Percentiles rank a stretch among this genome's conserved stretches.
Conservation (phyloP, 441 rosid genomes). For the Mallotus japonicus region DNA sequence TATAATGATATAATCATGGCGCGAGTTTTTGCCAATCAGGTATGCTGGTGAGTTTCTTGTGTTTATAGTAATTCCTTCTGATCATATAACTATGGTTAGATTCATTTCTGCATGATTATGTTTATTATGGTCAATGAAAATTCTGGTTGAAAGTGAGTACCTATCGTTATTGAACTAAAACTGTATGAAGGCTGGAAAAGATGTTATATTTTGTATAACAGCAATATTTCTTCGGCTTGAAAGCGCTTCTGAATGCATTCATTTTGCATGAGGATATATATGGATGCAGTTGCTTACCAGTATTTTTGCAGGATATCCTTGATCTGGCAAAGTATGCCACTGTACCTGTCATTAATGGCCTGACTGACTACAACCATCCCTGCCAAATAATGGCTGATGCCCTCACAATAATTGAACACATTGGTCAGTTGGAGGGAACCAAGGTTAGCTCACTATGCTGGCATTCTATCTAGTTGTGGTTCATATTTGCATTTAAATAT, state of each 20-base stretch:
- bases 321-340: constrained; percentile 82
- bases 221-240: neutral
- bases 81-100: neutral
- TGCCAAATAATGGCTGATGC: constrained; percentile 99
- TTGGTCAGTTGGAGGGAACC: constrained; percentile 81
- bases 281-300: neutral
- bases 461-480: constrained; percentile 6
- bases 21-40: constrained; percentile 98
- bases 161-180: neutral
- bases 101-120: neutral
- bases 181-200: neutral
- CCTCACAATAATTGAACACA: constrained; percentile 88
- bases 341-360: constrained; percentile 87
- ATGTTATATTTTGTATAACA: neutral
- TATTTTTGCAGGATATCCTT: constrained; percentile 68
- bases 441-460: constrained; percentile 51
- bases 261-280: neutral
- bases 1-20: constrained; percentile 97
- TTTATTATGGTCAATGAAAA: neutral
- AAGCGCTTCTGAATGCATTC: neutral
- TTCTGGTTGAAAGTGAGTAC: neutral
- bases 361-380: constrained; percentile 95
- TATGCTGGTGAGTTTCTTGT: constrained; percentile 65
- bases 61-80: constrained; percentile 6
- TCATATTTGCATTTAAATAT: constrained; percentile 1